A percentile compares a stretch with the other conserved stretches of the same genome.
These are phyloP conservation scores for Rhizopogon vesiculosus DNA, from an alignment of 768 basidiomycete species.

Conservation along the genomic window DNA sequence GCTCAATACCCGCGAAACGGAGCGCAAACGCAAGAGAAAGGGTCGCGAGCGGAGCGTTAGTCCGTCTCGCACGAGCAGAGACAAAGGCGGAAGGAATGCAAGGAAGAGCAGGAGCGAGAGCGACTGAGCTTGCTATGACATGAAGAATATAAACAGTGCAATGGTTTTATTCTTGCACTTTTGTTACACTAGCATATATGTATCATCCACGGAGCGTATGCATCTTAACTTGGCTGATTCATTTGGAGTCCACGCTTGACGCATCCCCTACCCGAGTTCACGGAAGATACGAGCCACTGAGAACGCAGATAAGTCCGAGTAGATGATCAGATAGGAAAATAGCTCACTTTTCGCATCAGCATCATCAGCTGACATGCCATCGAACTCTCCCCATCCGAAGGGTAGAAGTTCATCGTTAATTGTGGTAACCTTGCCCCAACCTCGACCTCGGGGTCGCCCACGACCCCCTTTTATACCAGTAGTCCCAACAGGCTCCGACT, in stretches of 20 bases:
- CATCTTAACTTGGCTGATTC: neutral
- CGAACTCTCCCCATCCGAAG: neutral
- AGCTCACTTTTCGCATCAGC: neutral
- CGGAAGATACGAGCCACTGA: neutral
- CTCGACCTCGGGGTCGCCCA: neutral
- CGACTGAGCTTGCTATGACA: constrained; percentile 1
- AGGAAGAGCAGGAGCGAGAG: constrained; percentile 22
- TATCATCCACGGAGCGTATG: neutral
- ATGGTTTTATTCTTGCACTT: neutral
- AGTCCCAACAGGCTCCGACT: neutral
- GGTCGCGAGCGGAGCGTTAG: constrained; percentile 7
- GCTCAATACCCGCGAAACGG: constrained; percentile 32
- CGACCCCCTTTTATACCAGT: neutral
- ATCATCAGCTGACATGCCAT: neutral
- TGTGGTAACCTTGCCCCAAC: too few species aligned
- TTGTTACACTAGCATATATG: neutral
- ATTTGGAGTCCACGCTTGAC: too few species aligned
- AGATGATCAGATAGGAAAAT: neutral
- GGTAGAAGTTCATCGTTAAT: neutral
- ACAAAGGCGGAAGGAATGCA: neutral
- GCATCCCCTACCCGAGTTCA: neutral
- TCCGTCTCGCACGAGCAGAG: neutral
- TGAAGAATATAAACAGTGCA: too few species aligned
- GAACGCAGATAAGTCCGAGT: neutral
- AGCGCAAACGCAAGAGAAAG: constrained; percentile 32